Evolutionary conservation across 108 stramenopile genomes (phyloP), one percentile per base, ranked within the genome.

Genomic region (Nitzschia palea): DNA sequence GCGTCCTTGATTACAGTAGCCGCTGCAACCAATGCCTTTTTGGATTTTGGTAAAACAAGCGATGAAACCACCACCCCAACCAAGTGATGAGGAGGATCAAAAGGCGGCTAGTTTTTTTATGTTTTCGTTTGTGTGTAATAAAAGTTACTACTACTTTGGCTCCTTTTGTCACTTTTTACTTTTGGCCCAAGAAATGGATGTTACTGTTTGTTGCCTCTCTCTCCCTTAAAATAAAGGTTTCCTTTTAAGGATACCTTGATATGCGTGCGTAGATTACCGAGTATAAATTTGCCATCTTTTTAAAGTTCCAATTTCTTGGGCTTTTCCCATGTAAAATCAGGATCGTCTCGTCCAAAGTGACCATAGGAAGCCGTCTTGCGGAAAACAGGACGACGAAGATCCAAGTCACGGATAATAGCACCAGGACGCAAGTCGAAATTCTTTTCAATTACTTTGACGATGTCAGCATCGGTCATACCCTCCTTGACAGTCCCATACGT

Each of bases 291-390:
- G 6, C 54, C 30, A 3, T 8, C 4, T 8, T 12, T 45, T 81
- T 82, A 94, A 55, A 89, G 70, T 42, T 80, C 83, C 31, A 89
- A 75, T 50, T 90, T 87, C 86, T 97, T 97, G 57, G 74, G 79
- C 76, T 80, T 81, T 68, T 98, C 97, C 97, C 97, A 98, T 51
- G 94, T 96, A 67, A 98, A 98, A 71, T 96, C 96, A 34, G 96
- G 81, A 69, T 98, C 97, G 22, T 94, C 86, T 34, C 97, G 96
- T 48, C 97, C 97, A 78, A 98, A 98, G 78, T 98, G 96, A 48
- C 98, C 95, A 74, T 97, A 98, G 31, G 98, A 95, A 34, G 98
- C 95, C 18, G 98, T 98, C 83, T 97, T 97, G 76, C 93, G 92
- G 89, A 98, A 91, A 34, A 97, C 72, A 33, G 98, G 95, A 29